Conservation (phyloP, 805 yeast species). For the Scheffersomyces amazonensis region DNA sequence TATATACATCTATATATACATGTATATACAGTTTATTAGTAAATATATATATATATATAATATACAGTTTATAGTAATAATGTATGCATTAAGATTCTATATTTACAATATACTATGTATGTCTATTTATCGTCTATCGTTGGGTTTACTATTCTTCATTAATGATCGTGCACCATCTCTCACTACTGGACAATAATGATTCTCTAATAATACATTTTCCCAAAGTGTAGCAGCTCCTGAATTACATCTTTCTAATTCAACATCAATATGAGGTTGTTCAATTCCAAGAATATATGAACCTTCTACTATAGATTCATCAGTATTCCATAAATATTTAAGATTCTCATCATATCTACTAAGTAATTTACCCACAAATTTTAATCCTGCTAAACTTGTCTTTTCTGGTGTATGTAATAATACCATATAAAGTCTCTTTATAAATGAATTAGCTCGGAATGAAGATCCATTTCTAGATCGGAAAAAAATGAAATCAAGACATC, state of each 20-base stretch:
- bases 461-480: slow-evolving; percentile 72
- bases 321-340: slow-evolving; percentile 71
- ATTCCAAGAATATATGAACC: slow-evolving; percentile 52
- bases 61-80: too few relatives aligned
- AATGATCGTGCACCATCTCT: slow-evolving; percentile 55
- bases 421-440: slow-evolving; percentile 75
- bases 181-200: slow-evolving; percentile 84
- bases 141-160: slow-evolving; percentile 35
- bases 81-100: too few relatives aligned
- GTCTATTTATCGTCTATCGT: too few relatives aligned
- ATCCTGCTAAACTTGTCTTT: slow-evolving; percentile 73
- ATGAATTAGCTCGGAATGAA: slow-evolving; percentile 67
- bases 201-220: slow-evolving; percentile 77
- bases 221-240: slow-evolving; percentile 87
- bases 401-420: slow-evolving; percentile 78
- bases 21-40: too few relatives aligned
- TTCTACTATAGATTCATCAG: slow-evolving; percentile 90
- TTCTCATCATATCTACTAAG: slow-evolving; percentile 66
- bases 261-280: slow-evolving; percentile 43
- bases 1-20: too few relatives aligned
- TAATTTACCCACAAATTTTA: slow-evolving; percentile 77
- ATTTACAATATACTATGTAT: too few relatives aligned
- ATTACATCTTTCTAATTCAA: slow-evolving; percentile 71
- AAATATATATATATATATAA: too few relatives aligned
- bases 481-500: slow-evolving; percentile 77